Evolutionary conservation across 352 stramenopile genomes (phyloP), one percentile per base, ranked within the genome.

Genomic region (Pythium folliculosum): DNA sequence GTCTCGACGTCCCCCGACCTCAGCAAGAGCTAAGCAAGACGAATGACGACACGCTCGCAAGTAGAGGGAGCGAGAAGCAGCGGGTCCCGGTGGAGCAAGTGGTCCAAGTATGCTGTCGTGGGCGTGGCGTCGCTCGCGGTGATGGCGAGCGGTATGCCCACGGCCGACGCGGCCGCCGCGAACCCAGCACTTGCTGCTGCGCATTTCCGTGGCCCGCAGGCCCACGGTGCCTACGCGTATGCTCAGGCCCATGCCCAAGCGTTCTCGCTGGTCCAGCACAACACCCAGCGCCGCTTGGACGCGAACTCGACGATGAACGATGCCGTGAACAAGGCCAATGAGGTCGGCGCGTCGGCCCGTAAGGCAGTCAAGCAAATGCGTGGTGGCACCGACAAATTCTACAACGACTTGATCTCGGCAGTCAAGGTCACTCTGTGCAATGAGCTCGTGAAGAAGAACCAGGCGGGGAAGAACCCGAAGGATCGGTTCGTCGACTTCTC

Each of bases 341-440:
- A 81, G 52, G 70, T 90, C 14, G 81, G 81, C 2, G 74, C 67
- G 1, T 77, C 60, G 19, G 77, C 87, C n/a, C 81, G 81, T 61
- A 74, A 87, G 37, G 74, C 73, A 7, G 84, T 92, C 61, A 88
- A 84, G 63, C 73, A 89, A 48, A 60, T 92, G 30, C 83, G 83
- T 25, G 80, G 81, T 51, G 80, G 81, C 52, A 84, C 63, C 2
- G 64, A 77, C 35, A 81, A 85, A 54, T 90, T 89, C 58, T 92
- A 92, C 72, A 51, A 76, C 3, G 72, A 92, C 22, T 56, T 92
- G 43, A 84, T 90, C 71, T 77, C 58, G 0, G 80, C 83, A 0
- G 63, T 81, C 25, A 75, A 85, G 55, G 89, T 91, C 57, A 47
- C 62, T 10, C 19, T 89, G 16, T 91, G 82, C 52, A 68, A 88